Conservation (phyloP, 441 rosid species). For the Pelargonium myrrhifolium region DNA sequence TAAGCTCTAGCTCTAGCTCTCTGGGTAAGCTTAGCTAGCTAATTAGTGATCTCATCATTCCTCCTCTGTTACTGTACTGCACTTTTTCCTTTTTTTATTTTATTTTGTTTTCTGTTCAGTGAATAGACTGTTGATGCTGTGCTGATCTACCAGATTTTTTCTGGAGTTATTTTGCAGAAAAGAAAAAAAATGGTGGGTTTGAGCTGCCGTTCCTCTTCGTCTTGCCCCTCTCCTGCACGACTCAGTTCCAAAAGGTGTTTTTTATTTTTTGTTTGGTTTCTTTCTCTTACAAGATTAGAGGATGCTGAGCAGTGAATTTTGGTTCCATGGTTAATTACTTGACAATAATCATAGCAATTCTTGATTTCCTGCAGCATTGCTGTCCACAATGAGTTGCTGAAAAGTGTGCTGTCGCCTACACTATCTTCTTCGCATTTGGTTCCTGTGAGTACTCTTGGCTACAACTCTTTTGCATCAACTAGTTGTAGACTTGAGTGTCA, state of each 20-base stretch:
- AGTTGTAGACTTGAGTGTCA: too few species aligned
- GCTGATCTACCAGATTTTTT: background rate
- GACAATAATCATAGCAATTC: background rate
- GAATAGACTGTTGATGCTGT: background rate
- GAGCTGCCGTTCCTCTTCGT: background rate
- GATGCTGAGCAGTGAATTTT: background rate
- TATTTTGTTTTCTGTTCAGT: background rate
- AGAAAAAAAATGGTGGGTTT: background rate
- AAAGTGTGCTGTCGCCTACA: conserved; percentile 37
- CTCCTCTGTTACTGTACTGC: too few species aligned
- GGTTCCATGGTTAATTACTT: background rate
- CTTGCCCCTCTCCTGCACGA: background rate
- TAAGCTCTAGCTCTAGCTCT: background rate
- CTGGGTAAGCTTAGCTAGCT: background rate
- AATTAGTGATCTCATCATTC: too few species aligned
- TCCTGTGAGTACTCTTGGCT: conserved; percentile 34
- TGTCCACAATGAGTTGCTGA: conserved; percentile 30
- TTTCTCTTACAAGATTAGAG: too few species aligned
- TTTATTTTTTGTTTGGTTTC: background rate
- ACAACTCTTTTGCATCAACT: too few species aligned
- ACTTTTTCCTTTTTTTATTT: background rate
- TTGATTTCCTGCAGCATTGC: conserved; percentile 28
- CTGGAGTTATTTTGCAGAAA: background rate
- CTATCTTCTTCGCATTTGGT: conserved; percentile 26
- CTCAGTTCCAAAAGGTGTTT: background rate